Percentiles rank a stretch among this genome's conserved stretches.
Conservation (phyloP, 73 alveolate species). For the Paramecium caudatum region DNA sequence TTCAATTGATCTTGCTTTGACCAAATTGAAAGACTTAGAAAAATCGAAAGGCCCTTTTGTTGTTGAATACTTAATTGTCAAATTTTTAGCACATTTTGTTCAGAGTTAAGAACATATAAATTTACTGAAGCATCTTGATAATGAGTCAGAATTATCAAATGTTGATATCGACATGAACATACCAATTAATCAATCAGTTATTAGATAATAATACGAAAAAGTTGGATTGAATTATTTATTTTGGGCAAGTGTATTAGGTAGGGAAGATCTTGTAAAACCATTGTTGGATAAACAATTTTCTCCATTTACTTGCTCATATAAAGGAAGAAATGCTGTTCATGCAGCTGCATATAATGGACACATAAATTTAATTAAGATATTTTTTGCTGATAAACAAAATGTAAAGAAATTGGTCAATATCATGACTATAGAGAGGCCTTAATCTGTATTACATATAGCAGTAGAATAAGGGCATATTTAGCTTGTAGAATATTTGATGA, state of each 20-base stretch:
- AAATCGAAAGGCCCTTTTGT: background rate
- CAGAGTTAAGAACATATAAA: background rate
- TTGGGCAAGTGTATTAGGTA: constrained; percentile 51
- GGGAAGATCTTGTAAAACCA: background rate
- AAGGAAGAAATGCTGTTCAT: constrained; percentile 59
- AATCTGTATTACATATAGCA: constrained; percentile 24
- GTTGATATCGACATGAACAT: background rate
- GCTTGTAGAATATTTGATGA: background rate
- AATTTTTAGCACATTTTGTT: constrained; percentile 5
- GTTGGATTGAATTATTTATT: constrained; percentile 3
- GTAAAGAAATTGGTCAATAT: background rate
- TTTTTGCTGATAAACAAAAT: background rate
- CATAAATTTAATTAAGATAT: background rate
- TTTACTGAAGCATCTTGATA: background rate
- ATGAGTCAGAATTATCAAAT: background rate
- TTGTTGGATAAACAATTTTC: background rate
- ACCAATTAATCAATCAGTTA: background rate
- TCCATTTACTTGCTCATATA: constrained; percentile 23
- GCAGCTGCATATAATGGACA: constrained; percentile 47
- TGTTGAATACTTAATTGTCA: constrained; percentile 1
- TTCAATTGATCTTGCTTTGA: background rate
- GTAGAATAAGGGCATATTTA: constrained; percentile 39
- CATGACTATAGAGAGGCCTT: constrained; percentile 23
- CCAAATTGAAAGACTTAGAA: background rate
- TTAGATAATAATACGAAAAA: background rate